Base-by-base conservation (phyloP, 345 rosid genomes). In the Syzygium aqueum region DNA sequence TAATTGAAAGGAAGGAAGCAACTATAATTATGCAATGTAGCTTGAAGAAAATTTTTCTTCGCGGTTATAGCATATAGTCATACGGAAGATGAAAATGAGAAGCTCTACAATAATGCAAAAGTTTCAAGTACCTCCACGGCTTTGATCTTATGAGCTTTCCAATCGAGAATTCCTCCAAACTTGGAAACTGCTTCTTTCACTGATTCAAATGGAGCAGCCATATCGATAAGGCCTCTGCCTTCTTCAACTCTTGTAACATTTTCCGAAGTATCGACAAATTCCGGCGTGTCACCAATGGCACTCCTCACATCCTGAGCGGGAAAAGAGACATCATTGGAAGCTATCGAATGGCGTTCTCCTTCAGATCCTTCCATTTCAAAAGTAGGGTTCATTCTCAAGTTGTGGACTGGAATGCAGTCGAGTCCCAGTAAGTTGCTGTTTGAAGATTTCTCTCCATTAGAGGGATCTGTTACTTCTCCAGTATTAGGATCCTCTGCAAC, bases 121-220 rank as follows among this genome's bases (percentile, higher is more conserved):
- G 86, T 49, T 53, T 61, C 5, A 49, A 21, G 65, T 93, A 97
- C 99, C 98, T 96, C 97, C 88, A 95, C 92, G 25, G 95, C 92
- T 91, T 94, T 92, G 90, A 93, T 87, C 92, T 90, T 94, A 88
- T 96, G 99, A 67, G 97, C 99, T 92, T 96, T 97, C 99, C 99
- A 97, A 86, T 97, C 99, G 77, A 94, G 95, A 88, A 96, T 96
- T 87, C 99, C 99, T 22, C 99, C 99, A 89, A 97, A 96, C 92
- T 93, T 96, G 77, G 98, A 96, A 89, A 97, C 99, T 85, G 94
- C 99, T 90, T 94, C 95, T 93, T 97, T 96, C 86, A 97, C 99
- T 25, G 99, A 96, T 91, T 97, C 98, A 86, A 97, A 89, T 86
- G 98, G 99, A 51, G 98, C 95, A 27, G 94, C 91, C 80, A 99